Evolutionary conservation across 2,329 filamentous ascomycete genomes (phyloP).

Genomic region (Clonostachys rosea): DNA sequence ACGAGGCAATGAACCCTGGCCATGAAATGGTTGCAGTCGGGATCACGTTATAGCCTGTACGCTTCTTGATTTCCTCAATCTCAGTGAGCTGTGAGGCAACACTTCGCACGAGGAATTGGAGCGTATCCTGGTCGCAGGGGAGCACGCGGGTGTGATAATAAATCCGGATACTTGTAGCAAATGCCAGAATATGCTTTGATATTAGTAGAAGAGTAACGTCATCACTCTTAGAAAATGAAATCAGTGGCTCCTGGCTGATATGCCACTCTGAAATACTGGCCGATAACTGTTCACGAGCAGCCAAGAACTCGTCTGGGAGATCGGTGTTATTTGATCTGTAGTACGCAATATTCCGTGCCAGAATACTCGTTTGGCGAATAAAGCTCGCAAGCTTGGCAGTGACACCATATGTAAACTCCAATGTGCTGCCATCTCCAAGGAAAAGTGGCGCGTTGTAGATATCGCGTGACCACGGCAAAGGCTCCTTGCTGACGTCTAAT

Average conservation of each 20-base stretch:
- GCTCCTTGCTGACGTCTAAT: background rate
- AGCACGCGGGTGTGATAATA: constrained; percentile 4
- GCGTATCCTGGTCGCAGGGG: background rate
- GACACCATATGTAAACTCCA: constrained; percentile 4
- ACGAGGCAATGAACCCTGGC: background rate
- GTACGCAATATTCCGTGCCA: constrained; percentile 2
- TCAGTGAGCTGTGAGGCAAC: background rate
- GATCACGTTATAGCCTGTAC: background rate
- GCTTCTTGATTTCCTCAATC: background rate
- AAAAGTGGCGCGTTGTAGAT: background rate
- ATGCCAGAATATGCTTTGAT: constrained; percentile 4
- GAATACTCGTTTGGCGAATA: constrained; percentile 1
- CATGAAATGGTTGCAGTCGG: background rate
- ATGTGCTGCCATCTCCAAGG: constrained; percentile 1
- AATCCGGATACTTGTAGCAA: constrained; percentile 3
- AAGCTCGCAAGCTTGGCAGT: constrained; percentile 1
- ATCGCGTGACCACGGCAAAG: too few relatives aligned
- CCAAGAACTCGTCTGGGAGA: too few relatives aligned
- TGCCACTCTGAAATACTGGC: too few relatives aligned
- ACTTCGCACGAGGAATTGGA: background rate
- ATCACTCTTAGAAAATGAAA: background rate
- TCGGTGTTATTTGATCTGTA: background rate
- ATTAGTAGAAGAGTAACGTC: constrained; percentile 1
- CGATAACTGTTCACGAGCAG: too few relatives aligned
- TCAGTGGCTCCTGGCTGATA: too few relatives aligned